Evolutionary conservation across 2,329 filamentous ascomycete genomes (phyloP), one percentile per base, ranked within the genome.

Genomic region (Niveomyces coronatus): DNA sequence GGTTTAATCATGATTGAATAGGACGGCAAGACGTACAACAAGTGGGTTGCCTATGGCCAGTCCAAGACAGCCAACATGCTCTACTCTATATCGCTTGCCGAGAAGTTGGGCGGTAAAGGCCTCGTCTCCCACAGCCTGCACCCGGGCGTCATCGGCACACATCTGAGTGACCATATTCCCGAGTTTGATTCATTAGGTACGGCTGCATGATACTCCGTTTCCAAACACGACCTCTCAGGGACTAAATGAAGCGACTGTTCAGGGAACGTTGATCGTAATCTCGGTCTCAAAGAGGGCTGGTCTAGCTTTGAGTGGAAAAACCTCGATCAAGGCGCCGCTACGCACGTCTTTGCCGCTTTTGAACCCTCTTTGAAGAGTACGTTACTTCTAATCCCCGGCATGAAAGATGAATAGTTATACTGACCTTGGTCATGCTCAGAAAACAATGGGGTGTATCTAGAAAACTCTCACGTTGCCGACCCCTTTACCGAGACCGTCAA

Each of bases 261-360:
- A n/a, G n/a, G n/a, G n/a, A n/a, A n/a, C n/a, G n/a, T n/a, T n/a
- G 55, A 57, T 34, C 49, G 47, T 2, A 14, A 17, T 9, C 44
- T 46, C 4, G 51, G 48, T 4, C 45, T 54, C 39, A 35, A 20
- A 3, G 45, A 53, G 24, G 47, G 47, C 3, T 56, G 52, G 47
- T 31, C 29, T 1, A 39, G 31, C 2, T 37, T 48, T 3, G 39
- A 45, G 1, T 42, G 42, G 10, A 50, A 56, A 32, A 39, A 52
- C 1, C 29, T 37, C 1, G 49, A 54, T 8, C 49, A 56, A n/a
- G 57, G 58, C 10, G 48, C 50, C 11, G 54, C 57, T 8, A 63
- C 55, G 4, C 53, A 55, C 35, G 48, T 58, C 5, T 57, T 49
- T 35, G 62, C 58, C 4, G 58, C 62, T 4, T 60, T 63, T 26